Evolutionary conservation across 306 rosid genomes (phyloP).

Genomic region (Fagus sylvatica): DNA sequence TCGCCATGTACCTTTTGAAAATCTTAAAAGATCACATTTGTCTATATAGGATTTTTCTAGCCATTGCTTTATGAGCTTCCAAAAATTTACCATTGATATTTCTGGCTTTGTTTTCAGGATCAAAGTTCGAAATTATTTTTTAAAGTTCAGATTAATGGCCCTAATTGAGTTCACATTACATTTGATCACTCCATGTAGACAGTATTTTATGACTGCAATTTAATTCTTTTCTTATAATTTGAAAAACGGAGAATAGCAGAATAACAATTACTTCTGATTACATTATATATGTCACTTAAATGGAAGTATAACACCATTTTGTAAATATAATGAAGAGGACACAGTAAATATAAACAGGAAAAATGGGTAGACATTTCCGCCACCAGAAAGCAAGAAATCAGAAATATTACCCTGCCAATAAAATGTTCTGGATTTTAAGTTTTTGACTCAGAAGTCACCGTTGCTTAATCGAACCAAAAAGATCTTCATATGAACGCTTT

Average conservation of each 20-base stretch:
- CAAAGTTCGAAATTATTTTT: not conserved
- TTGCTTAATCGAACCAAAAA: slow-evolving; percentile 77
- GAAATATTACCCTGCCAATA: slow-evolving; percentile 23
- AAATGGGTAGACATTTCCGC: slow-evolving; percentile 14
- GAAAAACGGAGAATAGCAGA: not conserved
- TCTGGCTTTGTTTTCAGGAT: too few relatives aligned
- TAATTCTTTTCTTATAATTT: not conserved
- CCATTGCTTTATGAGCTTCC: too few relatives aligned
- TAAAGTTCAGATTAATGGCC: not conserved
- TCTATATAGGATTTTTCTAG: too few relatives aligned
- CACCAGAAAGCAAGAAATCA: slow-evolving; percentile 21
- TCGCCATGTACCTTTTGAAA: too few relatives aligned
- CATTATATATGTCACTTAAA: not conserved
- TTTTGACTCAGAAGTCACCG: slow-evolving; percentile 34
- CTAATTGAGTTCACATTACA: not conserved
- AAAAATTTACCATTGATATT: too few relatives aligned
- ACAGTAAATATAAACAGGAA: not conserved
- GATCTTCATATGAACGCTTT: slow-evolving; percentile 68
- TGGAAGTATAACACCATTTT: not conserved
- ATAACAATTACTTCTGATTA: not conserved
- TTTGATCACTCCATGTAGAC: not conserved
- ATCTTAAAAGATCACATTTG: too few relatives aligned
- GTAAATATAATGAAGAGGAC: not conserved
- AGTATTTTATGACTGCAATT: not conserved
- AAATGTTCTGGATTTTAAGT: not conserved